Evolutionary conservation across 768 basidiomycete species (phyloP), one percentile per base, ranked within the genome.

Genomic region (Russula vinacea): DNA sequence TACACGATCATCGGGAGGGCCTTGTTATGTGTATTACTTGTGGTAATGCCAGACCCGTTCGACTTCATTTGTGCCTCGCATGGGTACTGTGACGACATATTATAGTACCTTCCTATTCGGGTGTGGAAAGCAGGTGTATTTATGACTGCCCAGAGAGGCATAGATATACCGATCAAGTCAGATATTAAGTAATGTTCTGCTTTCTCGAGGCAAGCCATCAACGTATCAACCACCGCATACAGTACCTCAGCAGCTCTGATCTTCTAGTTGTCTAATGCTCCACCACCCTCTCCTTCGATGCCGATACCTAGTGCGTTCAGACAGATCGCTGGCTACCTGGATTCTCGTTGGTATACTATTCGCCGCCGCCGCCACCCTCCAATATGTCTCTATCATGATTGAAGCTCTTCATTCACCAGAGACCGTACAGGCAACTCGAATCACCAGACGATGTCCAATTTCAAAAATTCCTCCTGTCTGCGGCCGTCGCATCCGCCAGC

Each of bases 291-390:
- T n/a, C 47, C 37, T 47, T 58, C 33, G 37, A 60, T 59, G 9
- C 19, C 37, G 17, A 19, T 19, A 19, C 26, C 1, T 60, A 29
- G n/a, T 52, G 19, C 49, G 54, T 10, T 52, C 29, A 40, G 24
- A 22, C 5, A 60, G 50, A 37, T 50, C 35, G 14, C 32, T 42
- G 24, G 11, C 45, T 22, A 14, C 47, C 14, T 56, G 55, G 55
- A 40, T 61, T 14, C 51, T 65, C 14, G 2, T 52, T 16, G 33
- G 49, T 19, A 39, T 22, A 19, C 59, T 65, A 29, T 44, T 57
- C 14, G 16, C 47, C 14, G 49, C 50, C 8, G 32, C 52, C 49
- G 16, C 26, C 29, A 45, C 42, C 44, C 42, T 65, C 44, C 55
- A 16, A 61, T 50, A 29, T 10, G 8, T 65, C 19, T 61, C 55